phyloP scores from a whole-genome alignment of 2,329 filamentous ascomycete species.

The Neopestalotiopsis sp. region DNA sequence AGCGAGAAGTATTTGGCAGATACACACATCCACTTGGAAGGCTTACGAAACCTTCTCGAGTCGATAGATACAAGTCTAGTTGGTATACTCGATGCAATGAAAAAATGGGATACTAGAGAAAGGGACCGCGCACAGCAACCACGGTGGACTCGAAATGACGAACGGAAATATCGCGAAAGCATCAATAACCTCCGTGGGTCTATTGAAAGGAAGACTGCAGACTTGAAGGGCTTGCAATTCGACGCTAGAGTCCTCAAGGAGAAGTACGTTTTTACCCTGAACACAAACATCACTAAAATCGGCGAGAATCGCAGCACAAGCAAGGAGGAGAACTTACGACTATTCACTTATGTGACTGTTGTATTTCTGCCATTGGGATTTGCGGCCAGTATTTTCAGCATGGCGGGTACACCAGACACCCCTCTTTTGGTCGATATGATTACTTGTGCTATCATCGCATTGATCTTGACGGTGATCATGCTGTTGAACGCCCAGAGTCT shows the following conservation, averaged over 20 bases:
- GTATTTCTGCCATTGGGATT: slow-evolving; percentile 41
- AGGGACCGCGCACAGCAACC: slow-evolving; percentile 33
- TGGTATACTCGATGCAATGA: slow-evolving; percentile 24
- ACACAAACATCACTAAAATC: slow-evolving; percentile 17
- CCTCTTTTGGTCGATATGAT: slow-evolving; percentile 27
- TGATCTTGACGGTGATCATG: slow-evolving; percentile 17
- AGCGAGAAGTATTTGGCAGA: slow-evolving; percentile 20
- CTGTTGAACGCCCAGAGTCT: slow-evolving; percentile 16
- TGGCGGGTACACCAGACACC: slow-evolving; percentile 30
- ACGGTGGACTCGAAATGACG: slow-evolving; percentile 38
- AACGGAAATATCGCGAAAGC: slow-evolving; percentile 34
- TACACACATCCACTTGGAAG: slow-evolving; percentile 23
- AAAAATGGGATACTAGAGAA: slow-evolving; percentile 34
- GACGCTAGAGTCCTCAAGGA: slow-evolving; percentile 17
- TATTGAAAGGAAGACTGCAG: slow-evolving; percentile 10
- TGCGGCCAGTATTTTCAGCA: slow-evolving; percentile 38
- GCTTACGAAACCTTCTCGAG: slow-evolving; percentile 27
- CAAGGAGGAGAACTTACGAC: slow-evolving; percentile 34
- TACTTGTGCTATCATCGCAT: slow-evolving; percentile 17
- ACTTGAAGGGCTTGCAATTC: slow-evolving; percentile 12
- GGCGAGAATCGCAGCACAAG: slow-evolving; percentile 23
- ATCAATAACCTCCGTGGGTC: slow-evolving; percentile 21
- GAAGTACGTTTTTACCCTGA: not conserved
- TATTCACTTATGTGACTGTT: slow-evolving; percentile 42
- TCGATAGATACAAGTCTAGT: slow-evolving; percentile 29